Evolutionary conservation across 2,329 filamentous ascomycete genomes (phyloP).

Genomic region (Ophiostoma sp.): DNA sequence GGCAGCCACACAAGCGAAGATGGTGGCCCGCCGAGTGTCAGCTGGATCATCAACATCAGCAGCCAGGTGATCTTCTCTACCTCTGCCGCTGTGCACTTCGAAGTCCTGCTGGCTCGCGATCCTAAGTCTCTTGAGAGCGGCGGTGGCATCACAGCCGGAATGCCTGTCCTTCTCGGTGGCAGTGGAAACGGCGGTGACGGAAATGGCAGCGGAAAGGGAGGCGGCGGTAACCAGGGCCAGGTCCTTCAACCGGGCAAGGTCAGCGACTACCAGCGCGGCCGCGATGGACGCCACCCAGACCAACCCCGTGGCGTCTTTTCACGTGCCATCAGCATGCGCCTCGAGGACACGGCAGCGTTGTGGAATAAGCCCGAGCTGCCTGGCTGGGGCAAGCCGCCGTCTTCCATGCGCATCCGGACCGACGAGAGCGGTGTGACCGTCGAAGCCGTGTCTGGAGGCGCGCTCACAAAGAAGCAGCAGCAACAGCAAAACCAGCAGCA

Average conservation of each 20-base stretch:
- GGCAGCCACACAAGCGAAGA: constrained; percentile 36
- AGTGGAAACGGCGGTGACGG: not conserved
- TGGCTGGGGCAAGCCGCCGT: constrained; percentile 35
- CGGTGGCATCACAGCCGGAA: constrained; percentile 34
- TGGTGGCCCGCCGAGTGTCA: constrained; percentile 54
- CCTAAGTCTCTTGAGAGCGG: constrained; percentile 74
- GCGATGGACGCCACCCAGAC: constrained; percentile 59
- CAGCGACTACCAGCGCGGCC: constrained; percentile 71
- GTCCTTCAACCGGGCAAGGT: constrained; percentile 67
- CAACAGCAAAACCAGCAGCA: constrained; percentile 22
- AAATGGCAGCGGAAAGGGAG: not conserved
- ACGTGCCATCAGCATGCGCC: constrained; percentile 70
- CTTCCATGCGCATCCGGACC: constrained; percentile 20
- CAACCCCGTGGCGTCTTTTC: constrained; percentile 80
- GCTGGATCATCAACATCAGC: constrained; percentile 87
- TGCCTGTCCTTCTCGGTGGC: constrained; percentile 48
- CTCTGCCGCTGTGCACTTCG: constrained; percentile 83
- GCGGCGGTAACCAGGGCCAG: constrained; percentile 33
- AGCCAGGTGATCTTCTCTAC: constrained; percentile 94
- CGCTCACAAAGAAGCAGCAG: constrained; percentile 10
- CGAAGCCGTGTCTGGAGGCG: not conserved
- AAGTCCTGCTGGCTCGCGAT: constrained; percentile 82
- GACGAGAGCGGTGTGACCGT: not conserved
- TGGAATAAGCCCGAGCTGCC: constrained; percentile 87
- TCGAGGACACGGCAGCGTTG: constrained; percentile 84